phyloP scores from a whole-genome alignment of 306 rosid species.

The Gastrolobium villosum region DNA sequence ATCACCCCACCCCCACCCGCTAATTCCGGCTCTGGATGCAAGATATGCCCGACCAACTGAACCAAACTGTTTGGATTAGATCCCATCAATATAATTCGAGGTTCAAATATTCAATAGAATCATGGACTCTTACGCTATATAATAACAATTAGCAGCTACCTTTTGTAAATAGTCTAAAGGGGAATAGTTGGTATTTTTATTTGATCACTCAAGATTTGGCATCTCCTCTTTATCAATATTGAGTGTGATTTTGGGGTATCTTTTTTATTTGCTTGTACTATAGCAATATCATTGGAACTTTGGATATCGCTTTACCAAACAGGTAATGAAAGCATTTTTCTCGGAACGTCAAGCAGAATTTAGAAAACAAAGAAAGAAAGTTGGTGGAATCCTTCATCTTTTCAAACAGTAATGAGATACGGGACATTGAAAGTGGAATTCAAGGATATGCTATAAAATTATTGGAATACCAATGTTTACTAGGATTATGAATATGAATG shows the following conservation, averaged over 20 bases:
- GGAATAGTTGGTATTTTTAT: constrained; percentile 47
- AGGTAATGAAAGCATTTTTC: constrained; percentile 54
- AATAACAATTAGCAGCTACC: constrained; percentile 40
- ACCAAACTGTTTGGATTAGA: constrained; percentile 61
- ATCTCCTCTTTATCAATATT: constrained; percentile 51
- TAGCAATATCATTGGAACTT: constrained; percentile 56
- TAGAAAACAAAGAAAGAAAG: constrained; percentile 28
- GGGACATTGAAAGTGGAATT: constrained; percentile 45
- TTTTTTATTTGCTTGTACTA: constrained; percentile 61
- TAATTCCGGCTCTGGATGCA: neutral
- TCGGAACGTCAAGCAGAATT: constrained; percentile 31
- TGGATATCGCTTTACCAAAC: constrained; percentile 75
- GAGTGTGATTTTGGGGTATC: constrained; percentile 67
- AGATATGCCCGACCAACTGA: constrained; percentile 70
- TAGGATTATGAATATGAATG: constrained; percentile 43
- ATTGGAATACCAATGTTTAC: constrained; percentile 40
- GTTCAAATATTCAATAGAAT: constrained; percentile 60
- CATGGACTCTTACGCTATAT: constrained; percentile 48
- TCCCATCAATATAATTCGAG: constrained; percentile 51
- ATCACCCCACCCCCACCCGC: no score
- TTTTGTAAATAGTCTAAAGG: constrained; percentile 42
- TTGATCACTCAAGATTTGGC: constrained; percentile 64
- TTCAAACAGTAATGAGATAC: constrained; percentile 55
- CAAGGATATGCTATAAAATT: constrained; percentile 55
- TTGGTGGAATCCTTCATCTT: constrained; percentile 50